Percentiles rank a stretch among this genome's conserved stretches.
Evolutionary conservation across 106 monocot species (phyloP).

Genomic region (Narthecium ossifragum): DNA sequence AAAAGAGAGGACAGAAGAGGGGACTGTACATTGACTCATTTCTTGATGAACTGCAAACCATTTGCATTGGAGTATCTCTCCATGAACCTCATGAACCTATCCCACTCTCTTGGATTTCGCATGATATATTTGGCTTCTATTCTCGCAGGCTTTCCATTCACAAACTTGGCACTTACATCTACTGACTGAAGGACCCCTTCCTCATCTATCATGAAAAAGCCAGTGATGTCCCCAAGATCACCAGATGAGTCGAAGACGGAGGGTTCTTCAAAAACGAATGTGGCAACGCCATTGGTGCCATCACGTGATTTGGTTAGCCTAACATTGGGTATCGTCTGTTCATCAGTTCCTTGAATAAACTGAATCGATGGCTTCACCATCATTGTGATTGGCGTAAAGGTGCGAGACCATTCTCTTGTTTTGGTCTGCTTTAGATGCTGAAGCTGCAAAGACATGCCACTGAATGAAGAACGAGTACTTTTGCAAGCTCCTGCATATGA

Average conservation of each 20-base stretch:
- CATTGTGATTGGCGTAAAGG: slow-evolving; percentile 27
- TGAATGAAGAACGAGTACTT: slow-evolving; percentile 47
- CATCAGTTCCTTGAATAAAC: slow-evolving; percentile 89
- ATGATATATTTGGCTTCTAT: slow-evolving; percentile 94
- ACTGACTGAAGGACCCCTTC: slow-evolving; percentile 92
- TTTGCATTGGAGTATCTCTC: slow-evolving; percentile 97
- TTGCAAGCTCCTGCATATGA: no score
- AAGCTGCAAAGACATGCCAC: slow-evolving; percentile 36
- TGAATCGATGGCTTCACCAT: slow-evolving; percentile 76
- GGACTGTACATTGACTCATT: slow-evolving; percentile 34
- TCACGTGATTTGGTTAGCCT: slow-evolving; percentile 85
- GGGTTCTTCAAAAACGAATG: slow-evolving; percentile 70
- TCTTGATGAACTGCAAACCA: slow-evolving; percentile 82
- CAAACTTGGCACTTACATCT: slow-evolving; percentile 93
- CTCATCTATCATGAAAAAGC: slow-evolving; percentile 98
- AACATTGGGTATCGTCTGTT: slow-evolving; percentile 86
- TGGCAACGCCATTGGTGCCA: slow-evolving; percentile 83
- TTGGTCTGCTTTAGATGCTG: slow-evolving; percentile 8
- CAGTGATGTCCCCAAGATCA: slow-evolving; percentile 92
- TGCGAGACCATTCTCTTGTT: not conserved
- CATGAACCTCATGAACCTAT: slow-evolving; percentile 99
- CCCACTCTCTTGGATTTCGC: slow-evolving; percentile 78
- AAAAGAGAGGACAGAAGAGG: no score
- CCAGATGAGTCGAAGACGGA: slow-evolving; percentile 90
- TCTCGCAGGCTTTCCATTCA: slow-evolving; percentile 81